These are phyloP conservation scores for Phytophthora europaea DNA, from an alignment of 352 stramenopile species.

Conservation along the genomic window DNA sequence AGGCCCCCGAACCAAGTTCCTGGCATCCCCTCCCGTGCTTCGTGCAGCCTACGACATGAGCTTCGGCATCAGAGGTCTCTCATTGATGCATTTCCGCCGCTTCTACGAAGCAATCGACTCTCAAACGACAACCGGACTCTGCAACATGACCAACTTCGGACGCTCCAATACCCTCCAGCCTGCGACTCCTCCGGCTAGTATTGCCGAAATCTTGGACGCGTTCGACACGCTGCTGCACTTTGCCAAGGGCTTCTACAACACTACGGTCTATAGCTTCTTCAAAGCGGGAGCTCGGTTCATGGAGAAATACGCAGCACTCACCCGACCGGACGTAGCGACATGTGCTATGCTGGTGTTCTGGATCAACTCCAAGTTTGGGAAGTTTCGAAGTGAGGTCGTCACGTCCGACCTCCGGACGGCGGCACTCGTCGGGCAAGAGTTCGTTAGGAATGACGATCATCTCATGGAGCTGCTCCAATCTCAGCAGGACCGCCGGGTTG, in stretches of 20 bases:
- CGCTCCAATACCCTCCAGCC: conserved; percentile 11
- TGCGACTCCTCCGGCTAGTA: neutral
- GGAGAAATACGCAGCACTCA: neutral
- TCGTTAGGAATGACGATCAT: conserved; percentile 7
- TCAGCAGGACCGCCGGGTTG: neutral
- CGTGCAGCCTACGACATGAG: conserved; percentile 14
- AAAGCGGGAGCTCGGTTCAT: too few species aligned
- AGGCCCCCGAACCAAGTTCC: conserved; percentile 3
- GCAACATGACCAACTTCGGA: conserved; percentile 8
- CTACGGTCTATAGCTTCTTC: too few species aligned
- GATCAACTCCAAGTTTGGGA: conserved; percentile 19
- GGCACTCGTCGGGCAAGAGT: neutral
- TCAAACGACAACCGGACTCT: neutral
- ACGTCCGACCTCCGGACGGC: neutral
- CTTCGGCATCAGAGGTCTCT: conserved; percentile 15
- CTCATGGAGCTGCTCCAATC: conserved; percentile 11
- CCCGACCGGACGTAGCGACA: neutral
- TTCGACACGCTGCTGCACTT: too few species aligned
- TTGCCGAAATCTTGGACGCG: too few species aligned
- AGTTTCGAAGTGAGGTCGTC: conserved; percentile 23
- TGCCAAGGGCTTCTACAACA: too few species aligned
- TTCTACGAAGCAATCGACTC: conserved; percentile 8
- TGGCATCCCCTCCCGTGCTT: conserved; percentile 12
- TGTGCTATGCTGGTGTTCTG: conserved; percentile 21
- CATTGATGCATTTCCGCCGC: conserved; percentile 14